Evolutionary conservation across 148 eudicot species (phyloP).

Genomic region (Nyssa sinensis): DNA sequence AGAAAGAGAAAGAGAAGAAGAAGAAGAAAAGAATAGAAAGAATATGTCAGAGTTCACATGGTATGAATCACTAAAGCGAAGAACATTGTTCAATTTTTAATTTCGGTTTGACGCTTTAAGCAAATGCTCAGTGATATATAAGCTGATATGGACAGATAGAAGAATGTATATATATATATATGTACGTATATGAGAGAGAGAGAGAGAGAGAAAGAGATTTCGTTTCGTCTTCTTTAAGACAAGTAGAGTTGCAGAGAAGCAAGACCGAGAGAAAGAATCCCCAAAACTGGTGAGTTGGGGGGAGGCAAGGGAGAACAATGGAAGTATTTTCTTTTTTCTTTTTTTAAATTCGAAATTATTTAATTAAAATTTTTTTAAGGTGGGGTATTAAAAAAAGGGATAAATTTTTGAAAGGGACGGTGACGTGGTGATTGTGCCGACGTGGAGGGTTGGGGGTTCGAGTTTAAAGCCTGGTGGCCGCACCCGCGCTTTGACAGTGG

Average conservation of each 20-base stretch:
- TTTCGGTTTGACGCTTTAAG: slow-evolving; percentile 12
- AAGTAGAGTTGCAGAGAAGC: slow-evolving; percentile 17
- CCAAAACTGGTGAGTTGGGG: slow-evolving; percentile 2
- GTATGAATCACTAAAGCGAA: slow-evolving; percentile 38
- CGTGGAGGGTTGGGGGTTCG: too few relatives aligned
- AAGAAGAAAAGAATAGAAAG: neutral
- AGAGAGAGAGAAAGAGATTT: neutral
- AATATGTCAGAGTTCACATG: slow-evolving; percentile 74
- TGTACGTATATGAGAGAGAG: neutral
- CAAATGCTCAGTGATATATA: slow-evolving; percentile 15
- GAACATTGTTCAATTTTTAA: slow-evolving; percentile 25
- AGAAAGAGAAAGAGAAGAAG: too few relatives aligned
- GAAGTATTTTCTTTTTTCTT: neutral
- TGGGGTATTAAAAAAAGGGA: neutral
- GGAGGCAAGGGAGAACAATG: slow-evolving; percentile 21
- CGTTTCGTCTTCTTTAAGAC: slow-evolving; percentile 33
- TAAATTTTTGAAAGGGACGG: neutral
- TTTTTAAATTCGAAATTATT: too few relatives aligned
- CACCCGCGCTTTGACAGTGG: neutral
- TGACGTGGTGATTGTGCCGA: slow-evolving; percentile 8
- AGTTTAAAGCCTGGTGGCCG: too few relatives aligned
- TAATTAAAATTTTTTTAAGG: too few relatives aligned
- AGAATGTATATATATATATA: neutral
- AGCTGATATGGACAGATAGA: slow-evolving; percentile 9
- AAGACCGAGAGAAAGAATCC: neutral